These are phyloP conservation scores for Capronia americana DNA, from an alignment of 2,329 filamentous ascomycete genomes.

Conservation along the genomic window DNA sequence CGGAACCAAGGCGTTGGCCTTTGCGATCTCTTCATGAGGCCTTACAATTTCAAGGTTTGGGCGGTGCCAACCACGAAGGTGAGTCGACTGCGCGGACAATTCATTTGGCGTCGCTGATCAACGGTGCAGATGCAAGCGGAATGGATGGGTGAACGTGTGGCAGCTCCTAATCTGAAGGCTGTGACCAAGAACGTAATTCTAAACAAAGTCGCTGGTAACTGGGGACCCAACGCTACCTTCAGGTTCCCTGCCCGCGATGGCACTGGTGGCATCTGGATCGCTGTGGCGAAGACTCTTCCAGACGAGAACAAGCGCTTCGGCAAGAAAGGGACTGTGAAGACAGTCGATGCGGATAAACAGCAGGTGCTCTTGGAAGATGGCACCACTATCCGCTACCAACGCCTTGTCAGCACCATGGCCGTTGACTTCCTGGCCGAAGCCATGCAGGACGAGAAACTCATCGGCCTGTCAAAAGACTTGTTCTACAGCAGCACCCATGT, in stretches of 20 bases:
- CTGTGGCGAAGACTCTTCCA: constrained; percentile 89
- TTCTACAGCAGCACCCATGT: constrained; percentile 98
- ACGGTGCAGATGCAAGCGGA: constrained; percentile 87
- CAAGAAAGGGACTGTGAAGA: constrained; percentile 79
- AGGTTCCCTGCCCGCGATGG: constrained; percentile 94
- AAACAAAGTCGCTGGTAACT: constrained; percentile 94
- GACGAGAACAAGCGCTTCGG: constrained; percentile 91
- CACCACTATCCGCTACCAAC: constrained; percentile 86
- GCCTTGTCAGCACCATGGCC: constrained; percentile 94
- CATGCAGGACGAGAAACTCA: constrained; percentile 86
- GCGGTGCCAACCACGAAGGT: constrained; percentile 97
- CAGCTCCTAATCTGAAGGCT: constrained; percentile 91
- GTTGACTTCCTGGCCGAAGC: constrained; percentile 85
- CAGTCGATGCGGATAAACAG: constrained; percentile 86
- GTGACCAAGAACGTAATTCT: constrained; percentile 94
- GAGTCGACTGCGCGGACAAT: no score
- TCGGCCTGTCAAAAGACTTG: constrained; percentile 83
- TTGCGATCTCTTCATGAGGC: constrained; percentile 96
- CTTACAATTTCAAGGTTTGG: constrained; percentile 99
- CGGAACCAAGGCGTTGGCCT: constrained; percentile 88
- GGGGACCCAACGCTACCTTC: constrained; percentile 98
- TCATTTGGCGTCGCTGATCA: constrained; percentile 24
- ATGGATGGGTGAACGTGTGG: constrained; percentile 98
- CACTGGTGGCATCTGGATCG: constrained; percentile 98
- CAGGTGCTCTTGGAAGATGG: constrained; percentile 81